Evolutionary conservation across 1,284 basidiomycete species (phyloP), one percentile per base, ranked within the genome.

Genomic region (Rhodotorula sp.): DNA sequence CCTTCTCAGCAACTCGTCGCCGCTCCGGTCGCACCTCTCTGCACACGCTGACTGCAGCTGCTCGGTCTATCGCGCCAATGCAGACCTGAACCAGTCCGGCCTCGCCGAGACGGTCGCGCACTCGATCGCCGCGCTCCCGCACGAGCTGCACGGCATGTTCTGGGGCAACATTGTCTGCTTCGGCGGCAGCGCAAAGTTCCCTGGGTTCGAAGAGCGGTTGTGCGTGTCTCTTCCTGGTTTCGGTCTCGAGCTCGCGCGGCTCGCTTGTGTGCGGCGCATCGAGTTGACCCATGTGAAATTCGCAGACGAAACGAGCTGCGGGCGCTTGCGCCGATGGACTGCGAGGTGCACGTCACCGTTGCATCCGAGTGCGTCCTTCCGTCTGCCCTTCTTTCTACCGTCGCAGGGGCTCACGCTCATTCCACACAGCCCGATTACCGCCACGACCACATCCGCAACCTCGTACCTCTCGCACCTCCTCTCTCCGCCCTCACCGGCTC

Each of bases 91-190:
- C 17, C 93, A 97, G 80, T 85, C 86, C 25, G 92, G 93, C 1
- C 82, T 97, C 23, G 85, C 92, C 41, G 86, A 86, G 67, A 88
- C 90, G 9, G 87, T 97, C 67, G 89, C 90, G 49, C 80, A 86
- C 68, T 89, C 90, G 67, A 93, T 97, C 79, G 84, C 85, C 1
- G 82, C 85, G 48, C 86, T 94, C 71, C 91, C 91, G 0, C 84
- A 86, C 61, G 91, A 93, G 77, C 78, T 94, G 49, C 91, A 89
- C 76, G 93, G 91, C 42, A 88, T 97, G 88, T 93, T 93, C 81
- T 97, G 93, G 93, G 88, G 88, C 52, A 93, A 97, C 80, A 93
- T 98, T 73, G 90, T 91, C 9, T 83, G 97, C 70, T 87, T 93
- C 74, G 95, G 95, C 63, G 95, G 94, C 12, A 89, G 88, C 79